phyloP scores from a whole-genome alignment of 2,329 filamentous ascomycete species.

The Graphiopsis chlorocephala region DNA sequence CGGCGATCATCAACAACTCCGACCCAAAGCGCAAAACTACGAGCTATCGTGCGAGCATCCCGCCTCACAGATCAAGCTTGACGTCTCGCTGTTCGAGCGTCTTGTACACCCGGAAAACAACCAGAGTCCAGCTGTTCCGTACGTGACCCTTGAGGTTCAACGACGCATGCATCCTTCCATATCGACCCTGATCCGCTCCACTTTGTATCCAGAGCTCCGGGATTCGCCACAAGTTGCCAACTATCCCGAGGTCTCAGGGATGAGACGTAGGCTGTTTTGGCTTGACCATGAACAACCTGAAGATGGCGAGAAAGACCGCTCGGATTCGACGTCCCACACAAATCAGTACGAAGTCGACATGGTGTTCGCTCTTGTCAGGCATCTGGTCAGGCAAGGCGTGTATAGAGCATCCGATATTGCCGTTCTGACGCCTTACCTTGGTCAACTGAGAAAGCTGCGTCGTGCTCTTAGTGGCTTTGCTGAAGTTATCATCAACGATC shows the following conservation, averaged over 20 bases:
- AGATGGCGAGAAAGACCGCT: conserved; percentile 28
- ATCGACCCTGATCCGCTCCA: conserved; percentile 55
- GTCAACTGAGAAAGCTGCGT: conserved; percentile 56
- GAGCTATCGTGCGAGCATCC: conserved; percentile 50
- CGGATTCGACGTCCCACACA: conserved; percentile 43
- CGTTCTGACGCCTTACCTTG: conserved; percentile 65
- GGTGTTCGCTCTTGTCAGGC: conserved; percentile 59
- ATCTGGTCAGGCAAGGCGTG: conserved; percentile 62
- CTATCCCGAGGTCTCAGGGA: conserved; percentile 53
- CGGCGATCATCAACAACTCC: conserved; percentile 61
- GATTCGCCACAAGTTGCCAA: conserved; percentile 45
- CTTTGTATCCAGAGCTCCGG: conserved; percentile 56
- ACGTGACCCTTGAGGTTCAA: conserved; percentile 54
- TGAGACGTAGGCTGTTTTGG: conserved; percentile 58
- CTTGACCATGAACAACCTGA: conserved; percentile 57
- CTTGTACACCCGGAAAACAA: conserved; percentile 39
- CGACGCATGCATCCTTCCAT: conserved; percentile 65
- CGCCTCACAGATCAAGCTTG: conserved; percentile 53
- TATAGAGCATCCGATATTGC: conserved; percentile 64
- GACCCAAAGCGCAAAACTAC: conserved; percentile 56
- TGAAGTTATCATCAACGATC: conserved; percentile 63
- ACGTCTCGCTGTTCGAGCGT: conserved; percentile 62
- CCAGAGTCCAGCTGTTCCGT: conserved; percentile 31
- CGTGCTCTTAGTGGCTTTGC: conserved; percentile 47
- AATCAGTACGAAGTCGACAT: conserved; percentile 64